Percentiles rank a stretch among this genome's conserved stretches.
These are phyloP conservation scores for Nakaseomyces kungkrabaensis DNA, from an alignment of 1,139 yeast species.

Conservation along the genomic window DNA sequence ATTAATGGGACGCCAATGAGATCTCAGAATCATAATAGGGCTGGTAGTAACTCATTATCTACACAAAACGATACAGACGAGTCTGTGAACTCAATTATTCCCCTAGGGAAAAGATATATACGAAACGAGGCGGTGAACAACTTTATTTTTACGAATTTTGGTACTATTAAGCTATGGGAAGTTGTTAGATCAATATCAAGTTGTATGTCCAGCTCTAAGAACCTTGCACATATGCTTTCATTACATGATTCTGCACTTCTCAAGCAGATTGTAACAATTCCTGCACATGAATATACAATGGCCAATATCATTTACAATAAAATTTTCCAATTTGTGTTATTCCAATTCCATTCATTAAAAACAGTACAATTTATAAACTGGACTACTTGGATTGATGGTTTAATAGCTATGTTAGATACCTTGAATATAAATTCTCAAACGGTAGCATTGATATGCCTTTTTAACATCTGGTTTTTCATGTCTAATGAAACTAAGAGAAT, in stretches of 20 bases:
- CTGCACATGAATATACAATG: conserved; percentile 24
- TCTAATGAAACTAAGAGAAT: conserved; percentile 8
- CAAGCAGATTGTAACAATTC: conserved; percentile 14
- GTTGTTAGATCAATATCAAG: conserved; percentile 10
- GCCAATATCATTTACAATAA: conserved; percentile 26
- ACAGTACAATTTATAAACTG: conserved; percentile 16
- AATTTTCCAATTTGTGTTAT: conserved; percentile 17
- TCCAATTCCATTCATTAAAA: conserved; percentile 13
- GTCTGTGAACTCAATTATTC: not conserved
- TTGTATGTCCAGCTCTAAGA: not conserved
- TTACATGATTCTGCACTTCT: conserved; percentile 20
- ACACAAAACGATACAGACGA: not conserved
- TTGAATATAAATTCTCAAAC: conserved; percentile 21
- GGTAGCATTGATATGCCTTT: conserved; percentile 19
- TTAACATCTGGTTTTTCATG: conserved; percentile 25
- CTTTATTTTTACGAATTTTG: conserved; percentile 20
- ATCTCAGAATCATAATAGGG: conserved; percentile 2
- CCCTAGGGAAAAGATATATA: not conserved
- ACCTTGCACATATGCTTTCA: conserved; percentile 6
- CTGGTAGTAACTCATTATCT: conserved; percentile 6
- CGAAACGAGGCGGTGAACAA: conserved; percentile 8
- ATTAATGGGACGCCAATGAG: conserved; percentile 9
- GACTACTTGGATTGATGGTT: conserved; percentile 21
- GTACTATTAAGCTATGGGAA: conserved; percentile 22
- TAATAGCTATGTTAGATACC: conserved; percentile 20